Base-by-base conservation (phyloP, 371 early-diverging fungal genomes). In the Conidiobolus incongruus region DNA sequence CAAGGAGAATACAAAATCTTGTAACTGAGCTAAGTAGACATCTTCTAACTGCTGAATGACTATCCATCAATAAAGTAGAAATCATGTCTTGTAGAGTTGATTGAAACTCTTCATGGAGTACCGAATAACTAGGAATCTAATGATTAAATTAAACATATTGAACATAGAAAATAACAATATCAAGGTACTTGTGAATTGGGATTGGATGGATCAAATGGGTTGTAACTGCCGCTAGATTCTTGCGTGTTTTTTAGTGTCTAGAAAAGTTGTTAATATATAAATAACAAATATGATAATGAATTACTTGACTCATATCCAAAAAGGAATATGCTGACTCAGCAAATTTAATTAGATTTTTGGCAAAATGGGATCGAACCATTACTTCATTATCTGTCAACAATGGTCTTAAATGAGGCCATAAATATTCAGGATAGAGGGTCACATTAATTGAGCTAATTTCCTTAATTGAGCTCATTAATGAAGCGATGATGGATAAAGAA, bases 401-500 rank as follows among this genome's bases (percentile, higher is more conserved):
- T 28, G 63, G 60, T 23, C 68, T 64, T 21, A 91, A 52, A 15
- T 66, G 65, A 2, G 88, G 88, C 20, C 88, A 53, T 24, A 94
- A 69, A 48, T 87, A 89, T 48, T 89, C 90, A 13, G 80, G 80
- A 45, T 90, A 91, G 4, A 94, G 75, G 12, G 72, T 69, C 13
- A 75, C 76, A 51, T 91, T 87, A 39, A 76, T 75, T 1, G 81
- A 72, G 8, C 80, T 71, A 13, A 91, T 66, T 0, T 70, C 68
- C 40, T 78, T 72, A 5, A 89, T 75, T 47, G 68, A 69, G 17
- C 64, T 56, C n/a, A 93, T 56, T 79, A 81, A 33, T 8, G 23
- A 0, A 22, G 21, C n/a, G 0, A 33, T 15, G 23, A 24, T 35
- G 3, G 12, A 2, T 8, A 44, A 4, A 5, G 35, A 34, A 11